Conservation (phyloP, 164 flowering plant genomes). For the Vitis rupestris region DNA sequence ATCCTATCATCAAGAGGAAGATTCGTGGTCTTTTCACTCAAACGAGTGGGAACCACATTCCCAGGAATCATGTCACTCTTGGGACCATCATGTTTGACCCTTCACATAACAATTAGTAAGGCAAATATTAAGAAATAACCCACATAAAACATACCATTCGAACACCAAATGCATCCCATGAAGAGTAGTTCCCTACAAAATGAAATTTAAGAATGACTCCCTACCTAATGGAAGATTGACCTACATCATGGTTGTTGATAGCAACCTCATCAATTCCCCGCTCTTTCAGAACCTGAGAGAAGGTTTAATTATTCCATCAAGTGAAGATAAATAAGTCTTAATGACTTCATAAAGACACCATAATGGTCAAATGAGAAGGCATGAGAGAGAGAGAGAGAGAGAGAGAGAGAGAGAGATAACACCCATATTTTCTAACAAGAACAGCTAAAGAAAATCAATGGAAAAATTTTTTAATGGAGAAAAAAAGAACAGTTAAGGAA, state of each 20-base stretch:
- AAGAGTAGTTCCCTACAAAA: not conserved
- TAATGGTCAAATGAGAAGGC: not conserved
- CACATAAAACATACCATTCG: not conserved
- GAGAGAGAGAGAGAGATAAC: not conserved
- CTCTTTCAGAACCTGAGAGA: slow-evolving; percentile 78
- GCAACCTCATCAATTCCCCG: slow-evolving; percentile 65
- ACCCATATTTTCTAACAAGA: too few relatives aligned
- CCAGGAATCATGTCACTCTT: slow-evolving; percentile 36
- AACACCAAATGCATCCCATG: not conserved
- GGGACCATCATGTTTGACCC: slow-evolving; percentile 39
- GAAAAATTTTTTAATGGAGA: too few relatives aligned
- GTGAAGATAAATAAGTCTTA: not conserved
- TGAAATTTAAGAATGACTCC: not conserved
- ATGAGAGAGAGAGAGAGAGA: not conserved
- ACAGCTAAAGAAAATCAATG: too few relatives aligned
- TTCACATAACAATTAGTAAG: slow-evolving; percentile 18
- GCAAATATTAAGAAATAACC: not conserved
- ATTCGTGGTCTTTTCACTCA: slow-evolving; percentile 43
- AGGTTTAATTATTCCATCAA: slow-evolving; percentile 6
- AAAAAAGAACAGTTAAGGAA: too few relatives aligned
- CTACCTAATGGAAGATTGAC: slow-evolving; percentile 58
- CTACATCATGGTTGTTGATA: slow-evolving; percentile 33
- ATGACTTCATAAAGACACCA: not conserved
- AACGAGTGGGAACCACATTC: slow-evolving; percentile 23
- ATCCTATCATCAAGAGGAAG: slow-evolving; percentile 39